phyloP scores from a whole-genome alignment of 805 yeast genomes.

The Myxozyma geophila region DNA sequence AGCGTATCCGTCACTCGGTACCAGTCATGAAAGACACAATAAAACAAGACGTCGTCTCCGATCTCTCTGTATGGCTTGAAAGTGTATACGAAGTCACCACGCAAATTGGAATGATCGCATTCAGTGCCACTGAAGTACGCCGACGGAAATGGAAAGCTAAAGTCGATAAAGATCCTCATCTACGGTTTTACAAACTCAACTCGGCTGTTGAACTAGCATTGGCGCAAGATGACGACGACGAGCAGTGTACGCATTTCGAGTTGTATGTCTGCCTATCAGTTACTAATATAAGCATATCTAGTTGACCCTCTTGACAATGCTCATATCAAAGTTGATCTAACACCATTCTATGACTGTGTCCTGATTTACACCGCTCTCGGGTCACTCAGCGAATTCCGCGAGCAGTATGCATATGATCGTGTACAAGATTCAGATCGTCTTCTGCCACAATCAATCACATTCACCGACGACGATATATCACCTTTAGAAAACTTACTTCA shows the following conservation, averaged over 20 bases:
- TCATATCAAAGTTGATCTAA: conserved; percentile 58
- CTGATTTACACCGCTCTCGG: conserved; percentile 78
- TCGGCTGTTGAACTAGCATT: conserved; percentile 83
- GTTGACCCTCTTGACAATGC: conserved; percentile 56
- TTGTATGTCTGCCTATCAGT: neutral
- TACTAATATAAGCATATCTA: neutral
- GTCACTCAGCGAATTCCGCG: conserved; percentile 62
- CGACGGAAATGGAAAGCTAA: conserved; percentile 62
- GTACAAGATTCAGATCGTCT: conserved; percentile 69
- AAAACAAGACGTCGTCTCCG: conserved; percentile 67
- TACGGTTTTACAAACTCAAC: conserved; percentile 69
- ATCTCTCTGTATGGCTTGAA: conserved; percentile 63
- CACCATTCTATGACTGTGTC: conserved; percentile 80
- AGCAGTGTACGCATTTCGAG: conserved; percentile 9
- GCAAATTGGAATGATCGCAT: conserved; percentile 61
- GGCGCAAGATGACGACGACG: conserved; percentile 57
- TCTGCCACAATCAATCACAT: conserved; percentile 63
- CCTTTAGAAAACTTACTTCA: conserved; percentile 61
- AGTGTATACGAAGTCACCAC: conserved; percentile 49
- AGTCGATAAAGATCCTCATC: conserved; percentile 52
- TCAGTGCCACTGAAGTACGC: conserved; percentile 59
- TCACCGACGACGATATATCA: conserved; percentile 37
- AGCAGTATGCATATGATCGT: conserved; percentile 72
- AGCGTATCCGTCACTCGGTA: conserved; percentile 67
- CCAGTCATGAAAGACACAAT: conserved; percentile 77